Evolutionary conservation across 768 basidiomycete species (phyloP).

Genomic region (Tylopilus intermedius): DNA sequence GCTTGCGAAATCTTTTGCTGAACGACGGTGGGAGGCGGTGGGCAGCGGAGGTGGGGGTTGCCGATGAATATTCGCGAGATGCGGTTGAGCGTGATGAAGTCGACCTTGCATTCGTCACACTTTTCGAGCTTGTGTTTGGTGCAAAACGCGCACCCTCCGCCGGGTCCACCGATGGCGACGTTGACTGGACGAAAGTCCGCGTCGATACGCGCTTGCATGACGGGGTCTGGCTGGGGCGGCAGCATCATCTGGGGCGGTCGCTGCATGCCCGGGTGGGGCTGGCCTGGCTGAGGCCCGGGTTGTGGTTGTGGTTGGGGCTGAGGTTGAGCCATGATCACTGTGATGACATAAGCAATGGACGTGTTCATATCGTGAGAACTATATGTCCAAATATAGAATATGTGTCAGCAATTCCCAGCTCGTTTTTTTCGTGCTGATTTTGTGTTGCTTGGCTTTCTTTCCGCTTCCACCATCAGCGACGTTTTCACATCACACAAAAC

Average conservation of each 20-base stretch:
- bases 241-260: conserved; percentile 40
- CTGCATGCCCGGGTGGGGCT: conserved; percentile 24
- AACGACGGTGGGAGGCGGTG: conserved; percentile 73
- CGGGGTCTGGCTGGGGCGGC: conserved; percentile 57
- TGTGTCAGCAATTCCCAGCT: conserved; percentile 28
- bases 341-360: conserved; percentile 1
- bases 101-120: conserved; percentile 67
- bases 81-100: conserved; percentile 73
- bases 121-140: conserved; percentile 63
- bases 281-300: conserved; percentile 37
- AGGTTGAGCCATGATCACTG: conserved; percentile 54
- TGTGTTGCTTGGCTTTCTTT: conserved; percentile 18
- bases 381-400: not conserved
- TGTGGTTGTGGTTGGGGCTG: conserved; percentile 57
- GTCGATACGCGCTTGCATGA: conserved; percentile 73
- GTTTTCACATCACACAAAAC: conserved; percentile 24
- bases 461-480: conserved; percentile 26
- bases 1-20: conserved; percentile 71
- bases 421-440: conserved; percentile 22
- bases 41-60: conserved; percentile 70
- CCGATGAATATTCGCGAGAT: conserved; percentile 63
- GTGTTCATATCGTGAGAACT: conserved; percentile 13
- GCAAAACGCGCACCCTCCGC: conserved; percentile 57
- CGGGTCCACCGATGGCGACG: conserved; percentile 49
- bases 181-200: conserved; percentile 59